These are phyloP conservation scores for Penicillium sp. DNA, from an alignment of 2,329 filamentous ascomycete genomes.

Conservation along the genomic window DNA sequence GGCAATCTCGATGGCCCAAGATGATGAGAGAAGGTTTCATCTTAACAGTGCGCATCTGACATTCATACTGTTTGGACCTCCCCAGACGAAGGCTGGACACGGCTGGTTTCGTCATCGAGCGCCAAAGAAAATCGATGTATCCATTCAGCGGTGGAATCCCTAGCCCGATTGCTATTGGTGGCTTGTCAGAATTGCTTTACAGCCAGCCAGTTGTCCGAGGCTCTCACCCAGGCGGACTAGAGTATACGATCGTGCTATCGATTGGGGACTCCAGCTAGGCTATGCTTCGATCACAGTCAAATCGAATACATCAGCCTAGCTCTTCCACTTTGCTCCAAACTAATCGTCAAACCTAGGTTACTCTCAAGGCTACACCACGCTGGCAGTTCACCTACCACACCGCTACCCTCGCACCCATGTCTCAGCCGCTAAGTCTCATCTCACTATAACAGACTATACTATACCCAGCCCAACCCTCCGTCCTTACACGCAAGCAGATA, in stretches of 20 bases:
- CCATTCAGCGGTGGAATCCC: conserved; percentile 3
- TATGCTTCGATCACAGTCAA: too few relatives aligned
- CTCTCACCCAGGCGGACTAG: too few relatives aligned
- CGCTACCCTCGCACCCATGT: background rate
- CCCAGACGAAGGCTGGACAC: background rate
- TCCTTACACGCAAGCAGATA: background rate
- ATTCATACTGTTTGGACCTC: conserved; percentile 17
- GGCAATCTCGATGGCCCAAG: background rate
- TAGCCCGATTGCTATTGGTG: background rate
- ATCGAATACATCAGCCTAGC: too few relatives aligned
- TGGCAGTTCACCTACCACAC: background rate
- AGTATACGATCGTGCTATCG: too few relatives aligned
- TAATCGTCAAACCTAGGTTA: background rate
- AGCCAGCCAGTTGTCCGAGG: background rate
- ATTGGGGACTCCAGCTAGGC: background rate
- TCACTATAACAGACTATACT: background rate
- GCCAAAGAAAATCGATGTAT: conserved; percentile 6
- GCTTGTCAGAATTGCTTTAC: background rate
- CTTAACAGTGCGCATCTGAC: conserved; percentile 1
- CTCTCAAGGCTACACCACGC: background rate
- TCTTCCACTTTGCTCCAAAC: too few relatives aligned
- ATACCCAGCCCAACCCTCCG: background rate
- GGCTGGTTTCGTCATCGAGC: conserved; percentile 11
- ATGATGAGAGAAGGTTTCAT: background rate
- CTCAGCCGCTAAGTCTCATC: background rate